Base-by-base conservation (phyloP, 2,329 filamentous ascomycete genomes). In the Aspergillus novofumigatus region DNA sequence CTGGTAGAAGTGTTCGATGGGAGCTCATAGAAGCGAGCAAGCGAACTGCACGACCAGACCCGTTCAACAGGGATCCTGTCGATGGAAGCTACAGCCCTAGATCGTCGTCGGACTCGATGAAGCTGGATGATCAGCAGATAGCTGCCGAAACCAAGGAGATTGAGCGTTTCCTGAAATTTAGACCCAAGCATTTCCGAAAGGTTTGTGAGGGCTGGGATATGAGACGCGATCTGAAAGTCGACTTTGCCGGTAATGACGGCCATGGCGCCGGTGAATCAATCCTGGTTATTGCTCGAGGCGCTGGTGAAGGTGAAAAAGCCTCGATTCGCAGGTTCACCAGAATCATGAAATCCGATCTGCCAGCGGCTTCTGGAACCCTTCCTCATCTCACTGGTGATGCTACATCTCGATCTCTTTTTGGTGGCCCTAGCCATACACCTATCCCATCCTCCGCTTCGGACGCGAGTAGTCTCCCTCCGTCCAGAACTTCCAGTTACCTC, bases 181-280 rank as follows among this genome's bases (percentile, higher is more conserved):
- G 85, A 63, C 92, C 93, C 3, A 83, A 85, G 44, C 85, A 95
- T 64, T 96, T 96, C 71, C 86, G 87, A 23, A 87, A 86, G 66
- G 79, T 85, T 1, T 97, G 90, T 67, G 78, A 89, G 57, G 89
- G 89, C 2, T 97, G 94, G 93, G 90, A 97, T 67, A 97, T 97
- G 92, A 86, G 86, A 53, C 85, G 92, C 59, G 86, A 80, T 60
- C 78, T 97, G 2, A 88, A 94, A 66, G 91, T 96, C 2, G 94
- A 99, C 69, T 97, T 97, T 74, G 89, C 89, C 44, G 86, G 85
- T 21, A 90, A 92, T 62, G 89, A 94, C 73, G 84, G 85, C n/a
- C 79, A 84, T 54, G 84, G 86, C 51, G 87, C 86, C 26, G 92
- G 92, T 21, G 93, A 97, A 72, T 82, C 81, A 17, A 78, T 96